Percentiles rank a stretch among this genome's conserved stretches.
phyloP scores from a whole-genome alignment of 257 asterid genomes.

The Gardenia jasminoides region DNA sequence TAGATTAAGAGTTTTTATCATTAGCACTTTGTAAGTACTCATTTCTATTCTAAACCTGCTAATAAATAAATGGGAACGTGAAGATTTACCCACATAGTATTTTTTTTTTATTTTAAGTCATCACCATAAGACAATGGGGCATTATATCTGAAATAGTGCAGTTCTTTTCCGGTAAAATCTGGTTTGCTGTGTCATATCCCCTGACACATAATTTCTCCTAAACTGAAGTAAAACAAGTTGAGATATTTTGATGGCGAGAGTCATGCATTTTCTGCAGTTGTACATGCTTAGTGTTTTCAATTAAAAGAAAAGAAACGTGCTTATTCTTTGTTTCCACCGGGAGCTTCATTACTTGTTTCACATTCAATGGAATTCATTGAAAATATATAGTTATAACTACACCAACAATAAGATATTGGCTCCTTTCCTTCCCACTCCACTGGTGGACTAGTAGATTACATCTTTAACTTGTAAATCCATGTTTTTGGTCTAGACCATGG shows the following conservation, averaged over 20 bases:
- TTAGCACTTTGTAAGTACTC: not conserved
- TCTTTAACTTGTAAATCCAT: not conserved
- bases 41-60: not conserved
- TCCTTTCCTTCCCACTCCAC: not conserved
- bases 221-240: no score
- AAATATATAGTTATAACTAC: not conserved
- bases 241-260: no score
- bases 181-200: no score
- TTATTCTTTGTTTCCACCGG: not conserved
- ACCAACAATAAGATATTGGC: not conserved
- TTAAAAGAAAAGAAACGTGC: not conserved
- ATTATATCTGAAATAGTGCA: not conserved
- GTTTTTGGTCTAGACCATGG: conserved; percentile 49
- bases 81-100: not conserved
- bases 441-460: no score
- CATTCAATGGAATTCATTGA: no score
- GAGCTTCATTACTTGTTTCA: not conserved
- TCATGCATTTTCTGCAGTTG: no score
- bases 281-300: no score
- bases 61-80: not conserved
- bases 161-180: no score
- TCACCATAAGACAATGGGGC: not conserved
- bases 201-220: no score
- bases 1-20: not conserved
- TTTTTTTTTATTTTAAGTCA: not conserved